phyloP scores from a whole-genome alignment of 768 basidiomycete species.

The Baorangia bicolor region DNA sequence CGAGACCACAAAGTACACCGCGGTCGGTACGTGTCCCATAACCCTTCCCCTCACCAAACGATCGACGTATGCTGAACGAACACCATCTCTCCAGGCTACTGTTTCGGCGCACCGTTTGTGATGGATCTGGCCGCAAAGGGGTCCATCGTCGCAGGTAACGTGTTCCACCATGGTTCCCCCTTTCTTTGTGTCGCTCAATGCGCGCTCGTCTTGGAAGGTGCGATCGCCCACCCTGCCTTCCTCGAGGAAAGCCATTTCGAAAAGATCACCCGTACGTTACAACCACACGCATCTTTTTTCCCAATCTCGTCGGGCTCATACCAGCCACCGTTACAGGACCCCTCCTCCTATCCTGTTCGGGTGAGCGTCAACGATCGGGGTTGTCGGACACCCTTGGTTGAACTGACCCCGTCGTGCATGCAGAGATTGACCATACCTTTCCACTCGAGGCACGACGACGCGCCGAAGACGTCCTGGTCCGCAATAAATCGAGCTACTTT shows the following conservation, averaged over 20 bases:
- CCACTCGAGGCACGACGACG: conserved; percentile 46
- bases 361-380: too few relatives aligned
- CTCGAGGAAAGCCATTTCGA: conserved; percentile 54
- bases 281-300: not conserved
- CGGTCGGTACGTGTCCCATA: conserved; percentile 38
- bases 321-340: conserved; percentile 4
- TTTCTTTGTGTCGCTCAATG: not conserved
- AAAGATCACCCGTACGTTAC: conserved; percentile 42
- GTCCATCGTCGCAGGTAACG: conserved; percentile 44
- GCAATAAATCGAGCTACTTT: conserved; percentile 47
- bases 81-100: conserved; percentile 42
- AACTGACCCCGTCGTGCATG: not conserved
- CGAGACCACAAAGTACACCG: conserved; percentile 38
- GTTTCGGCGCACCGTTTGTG: conserved; percentile 52
- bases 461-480: conserved; percentile 55
- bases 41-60: too few relatives aligned
- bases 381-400: too few relatives aligned
- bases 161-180: not conserved
- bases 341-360: conserved; percentile 23
- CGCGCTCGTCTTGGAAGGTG: conserved; percentile 27
- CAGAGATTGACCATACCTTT: conserved; percentile 54
- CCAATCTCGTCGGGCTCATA: not conserved
- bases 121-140: conserved; percentile 45
- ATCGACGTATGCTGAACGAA: not conserved
- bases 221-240: conserved; percentile 52